Evolutionary conservation across 1,139 yeast genomes (phyloP), one percentile per base, ranked within the genome.

Genomic region (Kurtzmaniella quercitrusa): DNA sequence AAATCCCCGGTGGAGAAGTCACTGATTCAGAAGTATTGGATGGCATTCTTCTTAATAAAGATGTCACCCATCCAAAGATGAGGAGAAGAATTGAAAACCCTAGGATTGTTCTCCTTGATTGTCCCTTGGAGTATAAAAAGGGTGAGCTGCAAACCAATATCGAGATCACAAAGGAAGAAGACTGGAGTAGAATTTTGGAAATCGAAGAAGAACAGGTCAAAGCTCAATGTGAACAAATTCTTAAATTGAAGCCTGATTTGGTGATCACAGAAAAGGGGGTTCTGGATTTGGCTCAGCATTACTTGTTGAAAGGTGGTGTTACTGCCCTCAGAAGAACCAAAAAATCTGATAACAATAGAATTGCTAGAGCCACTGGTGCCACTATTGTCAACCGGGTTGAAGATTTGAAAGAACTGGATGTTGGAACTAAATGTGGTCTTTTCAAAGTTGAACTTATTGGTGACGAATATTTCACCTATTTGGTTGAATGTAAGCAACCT

Each of bases 231-330:
- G 96, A 89, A 48, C 86, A 83, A 55, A 79, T 94, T 51, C 75
- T 91, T 53, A 80, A 85, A 48, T 81, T 88, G 62, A 88, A 89
- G 62, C 98, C 98, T 16, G 96, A 88, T 62, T 76, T 94, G 58
- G 97, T 94, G 38, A 85, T 94, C 53, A 94, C 98, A 43, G 99
- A 94, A 66, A 94, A 94, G 76, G 99, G 99, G 53, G 98, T 94
- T 21, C 86, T 96, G 43, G 99, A 94, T 65, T 76, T 94, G 61
- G 99, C 98, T 37, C 99, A 94, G 67, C 99, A 94, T 69, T 91
- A 85, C 66, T 71, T 94, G 53, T 76, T 93, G 60, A 91, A 91
- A 70, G 96, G 96, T 49, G 95, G 95, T 45, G 91, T 91, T 51
- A 79, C 95, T 42, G 96, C 90, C 2, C 75, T 94, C 57, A 83